Evolutionary conservation across 2,329 filamentous ascomycete genomes (phyloP), one percentile per base, ranked within the genome.

Genomic region (Claviceps humidiphila): DNA sequence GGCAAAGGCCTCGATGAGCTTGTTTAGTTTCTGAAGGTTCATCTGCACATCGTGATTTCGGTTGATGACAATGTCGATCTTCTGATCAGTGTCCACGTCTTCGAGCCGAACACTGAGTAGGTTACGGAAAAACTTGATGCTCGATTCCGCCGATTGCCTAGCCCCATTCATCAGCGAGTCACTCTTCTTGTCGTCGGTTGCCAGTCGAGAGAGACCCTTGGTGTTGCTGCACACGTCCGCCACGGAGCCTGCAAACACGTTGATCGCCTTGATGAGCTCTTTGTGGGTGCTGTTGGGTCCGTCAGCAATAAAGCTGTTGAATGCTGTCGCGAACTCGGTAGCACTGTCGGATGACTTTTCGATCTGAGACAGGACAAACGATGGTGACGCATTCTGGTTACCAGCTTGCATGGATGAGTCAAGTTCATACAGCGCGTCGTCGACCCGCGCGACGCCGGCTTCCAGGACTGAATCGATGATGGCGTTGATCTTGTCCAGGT

Each of bases 261-360:
- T 93, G 60, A 95, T 87, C 0, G 89, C 88, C 65, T 89, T 89
- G 68, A 97, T 97, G 55, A 98, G 85, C 54, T 95, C 90, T 2
- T 86, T 81, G 63, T 96, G 89, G 9, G 83, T 84, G 64, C 87
- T 89, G 67, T 90, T 95, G 5, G 91, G 90, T 0, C 93, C 93
- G 64, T 98, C 93, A 7, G 91, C 93, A 61, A 98, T 94, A 68
- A 94, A 97, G 69, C 95, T 95, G 74, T 96, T 98, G 76, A 97
- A 98, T 0, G 93, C 85, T 0, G 91, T 97, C 1, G 91, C 93
- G 68, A 98, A 98, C 66, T 98, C 93, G 68, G 94, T 97, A 13
- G 93, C 89, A 58, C 84, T 95, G 9, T 89, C 82, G 7, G 90
- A 93, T 0, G 93, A 90, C 73, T 97, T 98, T 66, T 98, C 93